phyloP scores from a whole-genome alignment of 1,139 yeast genomes.

The Hyphopichia pseudoburtonii region DNA sequence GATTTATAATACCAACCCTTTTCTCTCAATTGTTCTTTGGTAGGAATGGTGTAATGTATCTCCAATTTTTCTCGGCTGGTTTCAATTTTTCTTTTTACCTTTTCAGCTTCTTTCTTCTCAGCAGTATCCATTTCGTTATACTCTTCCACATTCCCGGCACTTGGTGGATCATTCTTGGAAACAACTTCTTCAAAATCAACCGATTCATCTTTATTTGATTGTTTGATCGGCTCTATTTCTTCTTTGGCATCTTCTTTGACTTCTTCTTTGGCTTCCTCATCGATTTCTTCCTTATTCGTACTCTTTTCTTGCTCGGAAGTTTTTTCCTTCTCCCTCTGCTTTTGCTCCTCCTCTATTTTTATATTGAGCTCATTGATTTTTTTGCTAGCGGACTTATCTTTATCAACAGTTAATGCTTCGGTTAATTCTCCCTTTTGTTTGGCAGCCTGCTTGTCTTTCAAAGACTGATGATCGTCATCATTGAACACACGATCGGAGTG shows the following conservation, averaged over 20 bases:
- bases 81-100: constrained; percentile 8
- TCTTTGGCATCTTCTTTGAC: constrained; percentile 7
- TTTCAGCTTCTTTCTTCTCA: constrained; percentile 5
- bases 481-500: constrained; percentile 25
- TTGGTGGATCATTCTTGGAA: constrained; percentile 3
- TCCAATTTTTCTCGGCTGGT: constrained; percentile 22
- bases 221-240: constrained; percentile 2
- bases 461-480: constrained; percentile 26
- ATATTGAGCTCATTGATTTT: constrained; percentile 13
- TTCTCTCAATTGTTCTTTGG: constrained; percentile 25
- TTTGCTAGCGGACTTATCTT: constrained; percentile 16
- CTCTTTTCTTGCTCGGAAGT: constrained; percentile 4
- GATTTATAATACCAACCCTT: constrained; percentile 35
- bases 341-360: constrained; percentile 8
- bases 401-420: constrained; percentile 15
- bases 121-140: constrained; percentile 4
- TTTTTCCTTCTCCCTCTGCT: constrained; percentile 3
- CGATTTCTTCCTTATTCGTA: constrained; percentile 5
- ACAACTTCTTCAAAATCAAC: constrained; percentile 6
- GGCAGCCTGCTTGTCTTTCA: constrained; percentile 18
- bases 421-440: constrained; percentile 13
- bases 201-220: not conserved
- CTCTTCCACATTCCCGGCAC: constrained; percentile 1
- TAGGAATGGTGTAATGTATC: constrained; percentile 28
- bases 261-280: constrained; percentile 7